Base-by-base conservation (phyloP, 2,329 filamentous ascomycete genomes). In the Sporothrix mexicana region DNA sequence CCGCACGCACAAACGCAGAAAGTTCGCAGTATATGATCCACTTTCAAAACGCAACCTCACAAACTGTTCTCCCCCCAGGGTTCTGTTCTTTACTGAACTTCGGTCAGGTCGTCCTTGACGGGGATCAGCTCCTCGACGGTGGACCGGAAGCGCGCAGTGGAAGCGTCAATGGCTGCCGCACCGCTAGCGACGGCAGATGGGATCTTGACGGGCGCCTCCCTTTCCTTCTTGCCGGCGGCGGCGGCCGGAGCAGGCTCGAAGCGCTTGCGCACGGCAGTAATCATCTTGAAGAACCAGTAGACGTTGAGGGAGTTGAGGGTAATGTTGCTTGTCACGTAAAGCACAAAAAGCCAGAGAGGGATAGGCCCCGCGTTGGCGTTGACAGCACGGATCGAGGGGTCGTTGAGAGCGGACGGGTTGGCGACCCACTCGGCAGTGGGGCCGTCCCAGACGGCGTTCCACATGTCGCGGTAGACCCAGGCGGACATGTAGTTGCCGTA, bases 211-310 rank as follows among this genome's bases (percentile, higher is more conserved):
- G 45, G 36, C 1, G 17, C 73, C 79, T 80, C 53, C 78, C 76
- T 70, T 9, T 12, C n/a, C 25, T 62, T 61, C 51, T 82, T 79
- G 36, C 74, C 74, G 12, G n/a, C n/a, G n/a, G n/a, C n/a, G n/a
- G n/a, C n/a, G n/a, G 66, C 77, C 8, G 82, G 79, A 36, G 82
- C 78, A 4, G 91, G 81, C 74, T 89, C 86, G 79, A 96, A 96
- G 36, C 93, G 87, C 84, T 93, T 94, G 74, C 90, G 86, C 13
- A 96, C 89, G 9, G 93, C 92, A 74, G 89, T 86, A 75, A 97
- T 90, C 93, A 97, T 97, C 87, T 93, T 94, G 78, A 89, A 85
- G 80, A 95, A 96, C 93, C 93, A 97, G 82, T 91, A 93, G 78
- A 93, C 90, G 82, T 97, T 97, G 70, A 97, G 83, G 13, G 87